These are phyloP conservation scores for Sporothrix euskadiensis DNA, from an alignment of 2,329 filamentous ascomycete genomes.

Conservation along the genomic window DNA sequence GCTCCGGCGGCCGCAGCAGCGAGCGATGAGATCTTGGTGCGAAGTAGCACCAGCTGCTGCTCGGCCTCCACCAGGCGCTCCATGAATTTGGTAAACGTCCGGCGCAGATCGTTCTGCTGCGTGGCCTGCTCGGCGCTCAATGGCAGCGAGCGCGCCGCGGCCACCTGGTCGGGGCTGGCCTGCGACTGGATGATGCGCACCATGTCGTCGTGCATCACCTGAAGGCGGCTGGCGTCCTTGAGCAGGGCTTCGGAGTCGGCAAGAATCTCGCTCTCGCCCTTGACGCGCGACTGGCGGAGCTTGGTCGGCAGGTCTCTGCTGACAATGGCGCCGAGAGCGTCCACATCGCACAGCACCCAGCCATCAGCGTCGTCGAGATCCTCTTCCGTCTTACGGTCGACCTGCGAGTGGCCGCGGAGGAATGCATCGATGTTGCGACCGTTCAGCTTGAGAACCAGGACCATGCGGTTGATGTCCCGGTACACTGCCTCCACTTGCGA, in stretches of 20 bases:
- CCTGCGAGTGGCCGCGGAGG: constrained; percentile 66
- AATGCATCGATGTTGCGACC: constrained; percentile 65
- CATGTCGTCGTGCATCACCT: constrained; percentile 75
- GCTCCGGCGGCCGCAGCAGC: constrained; percentile 52
- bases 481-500: constrained; percentile 68
- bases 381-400: constrained; percentile 53
- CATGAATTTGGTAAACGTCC: constrained; percentile 71
- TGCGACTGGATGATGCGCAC: constrained; percentile 71
- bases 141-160: constrained; percentile 67
- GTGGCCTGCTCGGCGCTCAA: constrained; percentile 81
- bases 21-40: constrained; percentile 69
- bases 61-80: constrained; percentile 76
- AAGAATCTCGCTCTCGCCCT: constrained; percentile 67
- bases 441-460: constrained; percentile 88
- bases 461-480: constrained; percentile 87
- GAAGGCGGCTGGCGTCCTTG: constrained; percentile 69
- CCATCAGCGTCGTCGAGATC: constrained; percentile 69
- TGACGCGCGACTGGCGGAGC: constrained; percentile 67
- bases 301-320: constrained; percentile 63
- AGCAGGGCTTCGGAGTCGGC: constrained; percentile 66
- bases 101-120: constrained; percentile 80
- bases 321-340: constrained; percentile 65
- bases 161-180: constrained; percentile 65
- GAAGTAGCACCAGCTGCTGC: constrained; percentile 74
- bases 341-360: constrained; percentile 76